A percentile compares a stretch with the other conserved stretches of the same genome.
Conservation (phyloP, 2,329 filamentous ascomycete genomes). For the Dendrostoma leiphaemia region DNA sequence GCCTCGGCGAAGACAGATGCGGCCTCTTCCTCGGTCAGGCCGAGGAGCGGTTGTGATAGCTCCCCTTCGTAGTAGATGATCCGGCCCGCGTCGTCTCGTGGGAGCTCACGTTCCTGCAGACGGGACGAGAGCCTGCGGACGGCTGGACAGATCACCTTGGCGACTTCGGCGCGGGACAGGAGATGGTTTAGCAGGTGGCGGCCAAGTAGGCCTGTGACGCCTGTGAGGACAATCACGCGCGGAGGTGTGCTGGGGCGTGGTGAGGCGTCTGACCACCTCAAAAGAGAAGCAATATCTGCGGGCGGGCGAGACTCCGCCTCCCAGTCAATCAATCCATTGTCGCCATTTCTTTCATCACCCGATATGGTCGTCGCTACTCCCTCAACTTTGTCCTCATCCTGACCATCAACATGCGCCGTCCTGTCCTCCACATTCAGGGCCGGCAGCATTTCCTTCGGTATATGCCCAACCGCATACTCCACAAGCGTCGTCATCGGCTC, state of each 20-base stretch:
- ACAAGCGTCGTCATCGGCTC: not conserved
- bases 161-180: conserved; percentile 27
- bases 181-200: conserved; percentile 35
- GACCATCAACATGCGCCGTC: no score
- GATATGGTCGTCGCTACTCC: no score
- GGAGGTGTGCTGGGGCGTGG: not conserved
- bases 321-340: conserved; percentile 2
- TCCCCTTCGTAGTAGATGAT: conserved; percentile 27
- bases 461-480: not conserved
- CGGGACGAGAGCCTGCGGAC: conserved; percentile 23
- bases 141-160: conserved; percentile 42
- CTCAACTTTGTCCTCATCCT: no score
- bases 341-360: not conserved
- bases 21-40: conserved; percentile 19
- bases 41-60: conserved; percentile 22
- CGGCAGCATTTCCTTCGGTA: no score
- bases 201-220: conserved; percentile 40
- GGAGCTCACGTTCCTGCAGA: not conserved
- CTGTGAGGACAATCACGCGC: conserved; percentile 30
- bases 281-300: no score
- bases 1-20: conserved; percentile 10
- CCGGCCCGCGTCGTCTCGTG: not conserved
- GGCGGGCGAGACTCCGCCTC: conserved; percentile 19
- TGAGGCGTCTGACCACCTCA: no score
- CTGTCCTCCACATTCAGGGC: no score